phyloP scores from a whole-genome alignment of 2,329 filamentous ascomycete genomes.

The Bipolaris cookei region DNA sequence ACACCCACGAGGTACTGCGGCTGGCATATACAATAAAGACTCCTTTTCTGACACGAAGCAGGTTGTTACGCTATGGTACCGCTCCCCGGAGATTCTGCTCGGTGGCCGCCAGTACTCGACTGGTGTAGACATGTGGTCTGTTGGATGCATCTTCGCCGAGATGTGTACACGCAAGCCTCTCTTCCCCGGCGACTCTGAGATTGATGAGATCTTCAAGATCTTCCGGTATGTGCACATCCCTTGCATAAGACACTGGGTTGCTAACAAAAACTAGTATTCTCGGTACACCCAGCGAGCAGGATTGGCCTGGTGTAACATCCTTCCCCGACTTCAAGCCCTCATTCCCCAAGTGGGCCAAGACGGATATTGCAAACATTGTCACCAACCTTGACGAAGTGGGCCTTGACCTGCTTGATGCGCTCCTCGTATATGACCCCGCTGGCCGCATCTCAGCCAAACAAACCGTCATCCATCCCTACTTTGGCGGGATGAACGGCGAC shows the following conservation, averaged over 20 bases:
- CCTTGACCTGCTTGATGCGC: conserved; percentile 69
- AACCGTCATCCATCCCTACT: conserved; percentile 84
- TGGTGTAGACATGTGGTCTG: conserved; percentile 95
- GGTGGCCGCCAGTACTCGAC: conserved; percentile 92
- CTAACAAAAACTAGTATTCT: conserved; percentile 57
- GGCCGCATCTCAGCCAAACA: conserved; percentile 89
- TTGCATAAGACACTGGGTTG: conserved; percentile 57
- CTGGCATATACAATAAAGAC: background rate
- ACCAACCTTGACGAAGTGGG: conserved; percentile 74
- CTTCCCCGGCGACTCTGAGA: conserved; percentile 91
- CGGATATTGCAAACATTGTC: conserved; percentile 70
- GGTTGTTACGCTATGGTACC: conserved; percentile 94
- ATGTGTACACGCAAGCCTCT: conserved; percentile 94
- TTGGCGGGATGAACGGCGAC: conserved; percentile 59
- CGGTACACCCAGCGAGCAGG: conserved; percentile 80
- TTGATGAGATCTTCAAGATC: conserved; percentile 93
- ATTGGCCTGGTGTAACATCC: conserved; percentile 91
- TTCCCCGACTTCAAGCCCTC: conserved; percentile 93
- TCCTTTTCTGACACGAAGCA: conserved; percentile 39
- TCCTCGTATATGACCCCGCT: conserved; percentile 88
- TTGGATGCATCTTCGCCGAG: conserved; percentile 93
- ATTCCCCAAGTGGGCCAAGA: conserved; percentile 88
- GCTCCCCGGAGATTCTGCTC: conserved; percentile 86
- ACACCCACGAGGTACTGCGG: conserved; percentile 78
- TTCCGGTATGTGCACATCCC: conserved; percentile 80